Percentiles rank a stretch among this genome's conserved stretches.
These are phyloP conservation scores for Volvox reticuliferus DNA, from an alignment of 139 green algal species.

Conservation along the genomic window DNA sequence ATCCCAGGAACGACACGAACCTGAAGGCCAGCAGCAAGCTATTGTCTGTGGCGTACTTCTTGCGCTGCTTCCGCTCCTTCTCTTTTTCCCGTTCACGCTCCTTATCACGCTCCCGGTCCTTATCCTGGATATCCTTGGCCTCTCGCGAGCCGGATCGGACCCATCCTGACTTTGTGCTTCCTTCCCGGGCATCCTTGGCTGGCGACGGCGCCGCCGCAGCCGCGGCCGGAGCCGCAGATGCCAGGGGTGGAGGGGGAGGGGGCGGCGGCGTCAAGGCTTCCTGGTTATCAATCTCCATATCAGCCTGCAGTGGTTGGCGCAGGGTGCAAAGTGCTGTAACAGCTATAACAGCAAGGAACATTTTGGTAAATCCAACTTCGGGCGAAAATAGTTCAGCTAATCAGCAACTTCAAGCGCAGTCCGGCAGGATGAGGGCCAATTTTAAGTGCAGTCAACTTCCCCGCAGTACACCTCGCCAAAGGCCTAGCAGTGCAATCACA, in stretches of 20 bases:
- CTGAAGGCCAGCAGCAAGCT: constrained; percentile 60
- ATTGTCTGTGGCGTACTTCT: constrained; percentile 40
- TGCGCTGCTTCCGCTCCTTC: constrained; percentile 22
- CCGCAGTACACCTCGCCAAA: too few species aligned
- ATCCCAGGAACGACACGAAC: constrained; percentile 19
- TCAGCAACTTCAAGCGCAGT: too few species aligned
- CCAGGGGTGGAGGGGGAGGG: neutral
- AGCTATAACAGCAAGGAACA: too few species aligned
- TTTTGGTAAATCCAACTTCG: too few species aligned
- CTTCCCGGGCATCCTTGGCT: constrained; percentile 2
- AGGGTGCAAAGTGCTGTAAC: too few species aligned
- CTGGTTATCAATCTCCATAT: constrained; percentile 19
- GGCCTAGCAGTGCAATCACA: too few species aligned
- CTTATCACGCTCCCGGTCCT: constrained; percentile 45
- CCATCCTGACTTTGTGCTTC: neutral
- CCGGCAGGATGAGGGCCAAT: too few species aligned
- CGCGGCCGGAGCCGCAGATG: neutral
- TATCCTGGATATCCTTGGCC: neutral
- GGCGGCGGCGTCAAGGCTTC: neutral
- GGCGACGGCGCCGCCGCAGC: neutral
- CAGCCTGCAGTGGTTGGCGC: neutral
- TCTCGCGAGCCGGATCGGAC: constrained; percentile 23
- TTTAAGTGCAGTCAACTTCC: too few species aligned
- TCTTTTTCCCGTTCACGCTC: constrained; percentile 18
- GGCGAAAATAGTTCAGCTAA: too few species aligned